Base-by-base conservation (phyloP, 306 rosid genomes). In the Fagus crenata region DNA sequence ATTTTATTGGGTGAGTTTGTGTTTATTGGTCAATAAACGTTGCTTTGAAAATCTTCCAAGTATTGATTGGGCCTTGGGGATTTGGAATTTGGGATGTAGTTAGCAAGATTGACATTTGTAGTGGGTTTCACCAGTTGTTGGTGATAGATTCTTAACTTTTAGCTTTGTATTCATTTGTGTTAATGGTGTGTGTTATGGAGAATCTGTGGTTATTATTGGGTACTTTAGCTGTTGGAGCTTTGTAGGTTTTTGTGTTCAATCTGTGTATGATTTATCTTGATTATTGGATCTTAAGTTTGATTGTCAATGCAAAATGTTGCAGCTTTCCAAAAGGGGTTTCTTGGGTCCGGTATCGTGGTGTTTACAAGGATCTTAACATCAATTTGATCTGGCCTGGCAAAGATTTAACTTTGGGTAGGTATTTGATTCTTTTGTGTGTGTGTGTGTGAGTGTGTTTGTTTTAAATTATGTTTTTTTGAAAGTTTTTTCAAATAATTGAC, bases 351-450 rank as follows among this genome's bases (percentile, higher is more conserved):
- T 92, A 88, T 86, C 73, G 61, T 53, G 97, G 97, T 7, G 69
- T 72, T 76, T 95, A 87, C 89, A 89, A 87, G 77, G 85, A 85
- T 85, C 93, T 89, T 55, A 70, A 80, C 55, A 78, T 94, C 41
- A 90, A 80, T 89, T 71, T 92, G 71, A 78, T 94, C 83, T 90
- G 96, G 97, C 94, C 96, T 0, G 99, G 99, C 58, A 90, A 92
- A 80, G 97, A 95, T 92, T 80, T 80, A 31, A 17, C 83, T 53
- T 83, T 87, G 69, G 97, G 97, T 92, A 75, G 80, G 89, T 35
- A 41, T 11, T 61, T 70, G 60, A 6, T 53, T 61, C 22, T 71
- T 77, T 51, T 55, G 35, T 32, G 32, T 55, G 37, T 58, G 13
- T 53, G 15, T 32, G 31, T 37, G 37, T 42, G 56, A 11, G 11